Conservation (phyloP, 768 basidiomycete species). For the Suillus brevipes region DNA sequence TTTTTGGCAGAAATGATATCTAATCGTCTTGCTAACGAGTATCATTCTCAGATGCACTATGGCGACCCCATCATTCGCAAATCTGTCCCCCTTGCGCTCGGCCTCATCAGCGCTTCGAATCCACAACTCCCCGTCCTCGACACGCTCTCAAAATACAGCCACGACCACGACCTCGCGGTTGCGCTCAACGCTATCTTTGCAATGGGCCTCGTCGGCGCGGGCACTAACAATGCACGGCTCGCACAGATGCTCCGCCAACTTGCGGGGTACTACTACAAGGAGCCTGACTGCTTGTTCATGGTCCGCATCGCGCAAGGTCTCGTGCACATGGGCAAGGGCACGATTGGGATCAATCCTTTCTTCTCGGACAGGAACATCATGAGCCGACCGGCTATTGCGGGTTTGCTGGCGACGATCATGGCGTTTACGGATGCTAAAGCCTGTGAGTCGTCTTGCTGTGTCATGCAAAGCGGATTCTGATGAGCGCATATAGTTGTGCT, state of each 20-base stretch:
- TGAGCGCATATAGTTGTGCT: constrained; percentile 67
- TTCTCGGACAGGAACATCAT: constrained; percentile 90
- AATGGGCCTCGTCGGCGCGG: constrained; percentile 97
- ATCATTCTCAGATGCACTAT: constrained; percentile 85
- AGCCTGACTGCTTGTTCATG: constrained; percentile 94
- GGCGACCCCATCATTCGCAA: constrained; percentile 92
- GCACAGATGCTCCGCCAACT: constrained; percentile 97
- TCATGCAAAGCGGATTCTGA: background rate
- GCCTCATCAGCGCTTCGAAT: constrained; percentile 92
- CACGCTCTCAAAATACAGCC: constrained; percentile 97
- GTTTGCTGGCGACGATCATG: constrained; percentile 81
- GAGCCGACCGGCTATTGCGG: constrained; percentile 86
- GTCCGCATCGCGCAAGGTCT: constrained; percentile 94
- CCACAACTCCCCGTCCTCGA: constrained; percentile 93
- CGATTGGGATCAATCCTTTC: constrained; percentile 95
- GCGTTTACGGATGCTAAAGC: constrained; percentile 93
- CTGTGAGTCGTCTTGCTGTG: constrained; percentile 57
- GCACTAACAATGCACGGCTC: constrained; percentile 97
- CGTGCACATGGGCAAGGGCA: constrained; percentile 99
- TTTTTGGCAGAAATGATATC: background rate
- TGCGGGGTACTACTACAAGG: constrained; percentile 97
- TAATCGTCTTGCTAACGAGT: constrained; percentile 17
- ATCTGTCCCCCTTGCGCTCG: constrained; percentile 92
- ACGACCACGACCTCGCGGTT: constrained; percentile 96
- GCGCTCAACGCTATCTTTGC: constrained; percentile 97